Evolutionary conservation across 2,329 filamentous ascomycete species (phyloP).

Genomic region (Sporothrix variecibatus): DNA sequence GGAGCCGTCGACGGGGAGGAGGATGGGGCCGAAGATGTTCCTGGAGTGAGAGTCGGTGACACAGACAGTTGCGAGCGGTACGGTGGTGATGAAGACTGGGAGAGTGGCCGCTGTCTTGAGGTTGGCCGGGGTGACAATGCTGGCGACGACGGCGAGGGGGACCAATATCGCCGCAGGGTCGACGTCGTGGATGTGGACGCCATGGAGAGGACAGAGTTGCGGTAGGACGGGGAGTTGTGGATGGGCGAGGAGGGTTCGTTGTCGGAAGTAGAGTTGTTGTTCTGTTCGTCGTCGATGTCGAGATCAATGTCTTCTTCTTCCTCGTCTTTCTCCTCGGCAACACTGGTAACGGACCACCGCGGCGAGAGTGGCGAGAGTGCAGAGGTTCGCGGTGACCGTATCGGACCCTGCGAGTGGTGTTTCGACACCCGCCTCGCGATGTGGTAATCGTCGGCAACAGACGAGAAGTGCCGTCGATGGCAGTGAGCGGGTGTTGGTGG

Average conservation of each 20-base stretch:
- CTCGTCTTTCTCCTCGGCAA: background rate
- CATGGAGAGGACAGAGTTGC: slow-evolving; percentile 20
- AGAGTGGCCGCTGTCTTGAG: background rate
- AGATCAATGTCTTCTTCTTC: background rate
- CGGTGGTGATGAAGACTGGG: slow-evolving; percentile 6
- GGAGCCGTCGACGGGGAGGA: background rate
- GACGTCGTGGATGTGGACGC: slow-evolving; percentile 22
- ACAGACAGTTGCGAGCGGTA: background rate
- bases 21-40: background rate
- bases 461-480: slow-evolving; percentile 25
- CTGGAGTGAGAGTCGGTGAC: slow-evolving; percentile 7
- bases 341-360: background rate
- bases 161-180: slow-evolving; percentile 29
- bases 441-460: slow-evolving; percentile 14
- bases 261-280: background rate
- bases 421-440: background rate
- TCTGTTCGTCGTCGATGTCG: background rate
- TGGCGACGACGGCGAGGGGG: slow-evolving; percentile 23
- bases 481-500: background rate
- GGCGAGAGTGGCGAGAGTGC: background rate
- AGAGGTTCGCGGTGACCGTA: background rate
- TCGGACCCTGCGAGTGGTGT: background rate
- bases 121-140: background rate
- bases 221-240: background rate
- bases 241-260: background rate